Conservation (phyloP, 1,284 basidiomycete genomes). For the Ganoderma multipileum region DNA sequence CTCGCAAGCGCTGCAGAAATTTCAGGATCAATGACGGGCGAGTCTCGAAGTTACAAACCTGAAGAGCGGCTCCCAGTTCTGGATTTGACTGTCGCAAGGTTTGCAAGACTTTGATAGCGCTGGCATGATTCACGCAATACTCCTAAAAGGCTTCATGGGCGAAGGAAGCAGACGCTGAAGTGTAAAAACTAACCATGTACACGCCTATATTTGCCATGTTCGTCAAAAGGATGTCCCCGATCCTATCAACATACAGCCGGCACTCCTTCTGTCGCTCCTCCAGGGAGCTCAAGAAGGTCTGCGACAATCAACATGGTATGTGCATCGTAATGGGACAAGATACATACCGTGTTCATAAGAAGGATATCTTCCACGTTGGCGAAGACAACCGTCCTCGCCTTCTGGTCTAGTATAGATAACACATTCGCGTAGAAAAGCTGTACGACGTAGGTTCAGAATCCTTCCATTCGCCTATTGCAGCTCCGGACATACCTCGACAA, state of each 20-base stretch:
- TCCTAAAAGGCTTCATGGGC: constrained; percentile 53
- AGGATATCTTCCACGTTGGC: constrained; percentile 94
- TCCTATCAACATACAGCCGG: constrained; percentile 86
- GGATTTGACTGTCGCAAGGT: constrained; percentile 75
- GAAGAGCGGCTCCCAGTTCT: constrained; percentile 70
- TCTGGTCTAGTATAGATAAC: constrained; percentile 75
- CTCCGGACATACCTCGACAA: constrained; percentile 73
- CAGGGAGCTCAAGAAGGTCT: constrained; percentile 84
- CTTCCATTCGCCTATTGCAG: background rate
- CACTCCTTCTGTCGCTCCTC: constrained; percentile 92
- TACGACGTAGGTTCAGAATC: background rate
- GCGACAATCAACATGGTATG: constrained; percentile 12
- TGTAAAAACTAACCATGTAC: constrained; percentile 69
- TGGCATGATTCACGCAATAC: constrained; percentile 91
- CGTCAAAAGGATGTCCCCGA: constrained; percentile 84
- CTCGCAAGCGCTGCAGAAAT: constrained; percentile 61
- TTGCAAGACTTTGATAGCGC: constrained; percentile 81
- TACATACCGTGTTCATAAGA: constrained; percentile 80
- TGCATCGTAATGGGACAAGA: constrained; percentile 10
- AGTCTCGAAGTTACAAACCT: constrained; percentile 46
- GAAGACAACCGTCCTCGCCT: constrained; percentile 86
- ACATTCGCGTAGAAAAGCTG: constrained; percentile 86
- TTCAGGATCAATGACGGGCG: background rate
- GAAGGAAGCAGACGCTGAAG: too few relatives aligned
- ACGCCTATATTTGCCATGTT: constrained; percentile 82